phyloP scores from a whole-genome alignment of 192 early-diverging fungal species.

The Coemansia aciculifera region DNA sequence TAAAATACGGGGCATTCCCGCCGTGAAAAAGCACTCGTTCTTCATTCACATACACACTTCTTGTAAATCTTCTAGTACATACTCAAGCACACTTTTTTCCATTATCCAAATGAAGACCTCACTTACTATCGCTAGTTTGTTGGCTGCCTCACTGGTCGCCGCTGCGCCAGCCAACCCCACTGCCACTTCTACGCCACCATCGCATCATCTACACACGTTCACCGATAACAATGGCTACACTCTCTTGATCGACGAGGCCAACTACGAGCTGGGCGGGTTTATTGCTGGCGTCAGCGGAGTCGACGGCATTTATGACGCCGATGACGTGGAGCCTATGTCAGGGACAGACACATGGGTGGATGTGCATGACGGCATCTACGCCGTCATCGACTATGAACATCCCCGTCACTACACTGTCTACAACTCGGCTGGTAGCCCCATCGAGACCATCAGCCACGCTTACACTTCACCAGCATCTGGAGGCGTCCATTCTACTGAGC shows the following conservation, averaged over 20 bases:
- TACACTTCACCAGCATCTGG: neutral
- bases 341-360: constrained; percentile 39
- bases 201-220: constrained; percentile 37
- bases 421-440: constrained; percentile 17
- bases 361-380: constrained; percentile 29
- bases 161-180: constrained; percentile 4
- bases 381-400: constrained; percentile 36
- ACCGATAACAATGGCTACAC: constrained; percentile 27
- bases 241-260: constrained; percentile 35
- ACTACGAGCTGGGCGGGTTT: constrained; percentile 26
- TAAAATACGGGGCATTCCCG: neutral
- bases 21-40: neutral
- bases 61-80: neutral
- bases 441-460: constrained; percentile 22
- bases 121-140: neutral
- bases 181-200: neutral
- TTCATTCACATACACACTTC: neutral
- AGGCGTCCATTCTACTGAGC: neutral
- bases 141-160: constrained; percentile 9
- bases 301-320: constrained; percentile 35
- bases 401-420: constrained; percentile 38
- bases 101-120: constrained; percentile 8
- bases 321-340: constrained; percentile 5
- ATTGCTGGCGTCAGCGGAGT: constrained; percentile 7
- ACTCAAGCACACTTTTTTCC: neutral